Base-by-base conservation (phyloP, 1,284 basidiomycete species). In the Ceratobasidium sp. region DNA sequence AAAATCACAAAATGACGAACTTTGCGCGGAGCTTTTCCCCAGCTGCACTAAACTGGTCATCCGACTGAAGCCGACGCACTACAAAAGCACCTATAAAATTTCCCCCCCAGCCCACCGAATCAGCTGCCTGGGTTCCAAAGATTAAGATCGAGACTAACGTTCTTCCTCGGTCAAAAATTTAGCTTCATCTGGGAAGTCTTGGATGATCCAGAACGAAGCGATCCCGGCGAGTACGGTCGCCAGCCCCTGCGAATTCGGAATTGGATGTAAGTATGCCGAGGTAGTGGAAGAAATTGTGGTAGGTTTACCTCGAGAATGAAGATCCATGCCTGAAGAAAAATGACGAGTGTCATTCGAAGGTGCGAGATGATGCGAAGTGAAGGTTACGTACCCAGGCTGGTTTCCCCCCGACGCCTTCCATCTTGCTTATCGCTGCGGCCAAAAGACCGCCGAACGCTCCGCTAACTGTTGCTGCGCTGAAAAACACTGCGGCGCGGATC, bases 41-140 rank as follows among this genome's bases (percentile, higher is more conserved):
- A 5, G 89, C 92, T 3, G 92, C 93, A 82, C 92, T 92, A 83
- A 91, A 92, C 82, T 92, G 92, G 82, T 90, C 89, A 83, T 94
- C 93, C n/a, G 84, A 84, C 84, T 94, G 91, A 49, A 94, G 86
- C 26, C 93, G 87, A 23, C 90, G 87, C 77, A 94, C 87, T 70
- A 95, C 88, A 42, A 92, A 87, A 2, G 90, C 91, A 40, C 76
- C 64, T 73, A 26, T 18, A 3, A 4, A n/a, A n/a, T n/a, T n/a
- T n/a, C n/a, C n/a, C n/a, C 42, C 49, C 55, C 28, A 44, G 72
- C 15, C 28, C 83, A 84, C 83, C 84, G 80, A 82, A 83, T 78
- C 84, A 84, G 61, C 82, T 78, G 78, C 83, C n/a, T 82, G 40
- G 80, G 81, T 67, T 84, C 80, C 71, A 81, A 39, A 81, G 42